Evolutionary conservation across 345 rosid genomes (phyloP).

Genomic region (Anacardium occidentale): DNA sequence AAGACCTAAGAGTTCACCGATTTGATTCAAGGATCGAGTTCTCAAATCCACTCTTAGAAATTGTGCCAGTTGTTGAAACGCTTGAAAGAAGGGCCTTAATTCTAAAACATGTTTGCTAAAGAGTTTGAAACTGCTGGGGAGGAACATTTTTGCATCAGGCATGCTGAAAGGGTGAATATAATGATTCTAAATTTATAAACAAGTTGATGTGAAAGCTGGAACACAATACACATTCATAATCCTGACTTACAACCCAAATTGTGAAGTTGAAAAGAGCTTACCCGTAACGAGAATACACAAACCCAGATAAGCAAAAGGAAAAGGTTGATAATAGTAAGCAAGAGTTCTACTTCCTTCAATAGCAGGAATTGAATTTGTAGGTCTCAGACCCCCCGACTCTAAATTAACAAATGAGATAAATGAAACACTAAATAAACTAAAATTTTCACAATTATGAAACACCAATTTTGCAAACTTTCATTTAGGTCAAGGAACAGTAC

Average conservation of each 20-base stretch:
- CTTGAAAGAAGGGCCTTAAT: too few relatives aligned
- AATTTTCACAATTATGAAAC: not conserved
- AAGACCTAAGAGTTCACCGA: too few relatives aligned
- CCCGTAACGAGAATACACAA: slow-evolving; percentile 34
- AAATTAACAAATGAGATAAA: not conserved
- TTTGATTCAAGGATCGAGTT: too few relatives aligned
- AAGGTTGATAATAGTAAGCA: slow-evolving; percentile 21
- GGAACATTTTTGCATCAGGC: too few relatives aligned
- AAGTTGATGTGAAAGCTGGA: too few relatives aligned
- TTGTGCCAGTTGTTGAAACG: too few relatives aligned
- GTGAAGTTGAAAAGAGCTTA: not conserved
- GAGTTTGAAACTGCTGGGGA: too few relatives aligned
- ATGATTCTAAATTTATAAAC: too few relatives aligned
- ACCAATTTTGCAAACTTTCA: not conserved
- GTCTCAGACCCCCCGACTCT: slow-evolving; percentile 22
- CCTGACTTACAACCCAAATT: not conserved
- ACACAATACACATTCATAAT: too few relatives aligned
- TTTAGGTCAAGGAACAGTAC: not conserved
- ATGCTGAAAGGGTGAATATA: too few relatives aligned
- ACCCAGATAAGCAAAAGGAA: slow-evolving; percentile 29
- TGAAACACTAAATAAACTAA: not conserved
- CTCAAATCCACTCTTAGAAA: too few relatives aligned
- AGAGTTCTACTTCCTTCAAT: not conserved
- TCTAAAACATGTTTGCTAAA: too few relatives aligned
- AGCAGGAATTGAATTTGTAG: not conserved